These are phyloP conservation scores for Marasmius fiardii DNA, from an alignment of 1,284 basidiomycete species.

Conservation along the genomic window DNA sequence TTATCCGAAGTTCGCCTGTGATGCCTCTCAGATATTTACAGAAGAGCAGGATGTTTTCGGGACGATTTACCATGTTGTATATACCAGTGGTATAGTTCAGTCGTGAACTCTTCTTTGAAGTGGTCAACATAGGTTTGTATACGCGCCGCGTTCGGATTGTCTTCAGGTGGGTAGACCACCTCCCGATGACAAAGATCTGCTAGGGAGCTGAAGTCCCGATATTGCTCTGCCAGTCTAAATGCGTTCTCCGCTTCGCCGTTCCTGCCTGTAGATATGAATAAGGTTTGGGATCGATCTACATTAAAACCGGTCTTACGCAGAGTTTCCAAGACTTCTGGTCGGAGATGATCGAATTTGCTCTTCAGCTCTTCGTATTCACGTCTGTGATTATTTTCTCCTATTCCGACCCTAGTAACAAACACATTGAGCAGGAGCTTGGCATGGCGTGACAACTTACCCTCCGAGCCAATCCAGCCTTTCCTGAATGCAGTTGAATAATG, in stretches of 20 bases:
- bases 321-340: conserved; percentile 73
- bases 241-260: conserved; percentile 69
- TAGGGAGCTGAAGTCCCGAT: conserved; percentile 80
- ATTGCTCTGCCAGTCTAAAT: conserved; percentile 81
- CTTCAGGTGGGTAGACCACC: conserved; percentile 56
- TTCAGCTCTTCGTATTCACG: conserved; percentile 56
- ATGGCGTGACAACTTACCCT: conserved; percentile 40
- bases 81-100: conserved; percentile 86
- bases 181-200: conserved; percentile 79
- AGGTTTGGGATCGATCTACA: conserved; percentile 1
- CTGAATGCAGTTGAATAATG: conserved; percentile 69
- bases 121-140: conserved; percentile 76
- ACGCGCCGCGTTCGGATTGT: conserved; percentile 56
- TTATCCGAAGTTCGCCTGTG: conserved; percentile 66
- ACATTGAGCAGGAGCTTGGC: background rate
- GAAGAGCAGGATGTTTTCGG: background rate
- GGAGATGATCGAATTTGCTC: conserved; percentile 63
- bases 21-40: conserved; percentile 9
- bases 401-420: conserved; percentile 37
- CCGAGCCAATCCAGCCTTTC: conserved; percentile 71
- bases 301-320: conserved; percentile 53
- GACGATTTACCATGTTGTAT: conserved; percentile 62
- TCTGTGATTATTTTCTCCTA: conserved; percentile 40
- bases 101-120: conserved; percentile 85
- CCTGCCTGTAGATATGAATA: conserved; percentile 39